These are phyloP conservation scores for Globisporangium sylvaticum DNA, from an alignment of 352 stramenopile genomes.

Conservation along the genomic window DNA sequence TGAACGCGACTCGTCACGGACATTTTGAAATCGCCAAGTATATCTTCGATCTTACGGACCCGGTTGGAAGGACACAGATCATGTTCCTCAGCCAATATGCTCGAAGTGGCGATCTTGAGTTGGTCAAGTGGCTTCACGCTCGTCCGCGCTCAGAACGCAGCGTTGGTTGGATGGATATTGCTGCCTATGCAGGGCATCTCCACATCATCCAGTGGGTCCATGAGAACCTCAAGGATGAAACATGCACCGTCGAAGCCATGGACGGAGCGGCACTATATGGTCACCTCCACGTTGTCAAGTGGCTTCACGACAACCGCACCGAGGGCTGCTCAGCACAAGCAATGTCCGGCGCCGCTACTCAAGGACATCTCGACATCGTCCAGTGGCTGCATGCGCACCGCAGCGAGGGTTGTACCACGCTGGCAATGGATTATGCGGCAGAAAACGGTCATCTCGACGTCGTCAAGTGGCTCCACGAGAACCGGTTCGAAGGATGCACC, in stretches of 20 bases:
- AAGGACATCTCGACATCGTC: constrained; percentile 23
- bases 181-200: background rate
- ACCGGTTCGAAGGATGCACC: too few relatives aligned
- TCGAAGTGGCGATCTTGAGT: background rate
- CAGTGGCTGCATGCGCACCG: constrained; percentile 57
- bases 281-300: background rate
- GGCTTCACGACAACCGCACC: background rate
- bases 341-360: background rate
- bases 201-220: background rate
- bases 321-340: background rate
- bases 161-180: background rate
- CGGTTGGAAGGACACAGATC: background rate
- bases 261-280: background rate
- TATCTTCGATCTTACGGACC: background rate
- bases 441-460: too few relatives aligned
- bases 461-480: too few relatives aligned
- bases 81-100: background rate
- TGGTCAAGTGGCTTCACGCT: background rate
- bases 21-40: constrained; percentile 1
- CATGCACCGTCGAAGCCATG: background rate
- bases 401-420: constrained; percentile 49
- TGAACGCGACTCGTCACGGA: background rate
- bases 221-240: background rate
- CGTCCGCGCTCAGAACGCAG: background rate
- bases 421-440: constrained; percentile 56